Base-by-base conservation (phyloP, 441 rosid genomes). In the Populus hybrid region DNA sequence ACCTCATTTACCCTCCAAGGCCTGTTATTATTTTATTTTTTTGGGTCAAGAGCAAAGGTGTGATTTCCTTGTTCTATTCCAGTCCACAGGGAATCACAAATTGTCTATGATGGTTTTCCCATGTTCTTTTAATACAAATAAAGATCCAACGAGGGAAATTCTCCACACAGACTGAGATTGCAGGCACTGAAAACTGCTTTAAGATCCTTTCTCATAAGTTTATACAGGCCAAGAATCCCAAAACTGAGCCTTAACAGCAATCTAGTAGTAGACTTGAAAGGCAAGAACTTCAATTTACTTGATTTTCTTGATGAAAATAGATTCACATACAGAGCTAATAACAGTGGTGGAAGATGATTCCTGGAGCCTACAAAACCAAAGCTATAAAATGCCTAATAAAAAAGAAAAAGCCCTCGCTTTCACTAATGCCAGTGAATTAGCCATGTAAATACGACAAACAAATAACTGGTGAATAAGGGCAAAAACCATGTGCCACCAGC, bases 401-500 rank as follows among this genome's bases (percentile, higher is more conserved):
- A 10, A 7, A 63, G 34, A 78, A 18, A 69, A 68, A 38, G 65
- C 76, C 67, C 70, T 69, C 14, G 68, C 50, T 72, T 70, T 71
- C 30, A 30, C 71, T 63, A 61, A 9, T 61, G 66, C 3, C 28
- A 9, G 10, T 63, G 28, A 63, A 63, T 21, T 63, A 3, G 66
- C 77, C 42, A 32, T 28, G 79, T 18, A 38, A 82, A 24, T 30
- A 75, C 4, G 5, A 81, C 64, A 36, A 87, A 35, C 14, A 89
- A 66, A 80, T 79, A 83, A 72, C 76, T 28, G 65, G 70, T 38
- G 9, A 75, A 12, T 34, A 87, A 82, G 70, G 74, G 80, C 78
- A 80, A 74, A 26, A 79, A 73, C 91, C 87, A 79, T 59, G 76
- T 65, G 73, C 68, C 69, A 30, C 77, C 76, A 78, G 78, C 72